phyloP scores from a whole-genome alignment of 2,329 filamentous ascomycete genomes.

The Colletotrichum gloeosporioides region DNA sequence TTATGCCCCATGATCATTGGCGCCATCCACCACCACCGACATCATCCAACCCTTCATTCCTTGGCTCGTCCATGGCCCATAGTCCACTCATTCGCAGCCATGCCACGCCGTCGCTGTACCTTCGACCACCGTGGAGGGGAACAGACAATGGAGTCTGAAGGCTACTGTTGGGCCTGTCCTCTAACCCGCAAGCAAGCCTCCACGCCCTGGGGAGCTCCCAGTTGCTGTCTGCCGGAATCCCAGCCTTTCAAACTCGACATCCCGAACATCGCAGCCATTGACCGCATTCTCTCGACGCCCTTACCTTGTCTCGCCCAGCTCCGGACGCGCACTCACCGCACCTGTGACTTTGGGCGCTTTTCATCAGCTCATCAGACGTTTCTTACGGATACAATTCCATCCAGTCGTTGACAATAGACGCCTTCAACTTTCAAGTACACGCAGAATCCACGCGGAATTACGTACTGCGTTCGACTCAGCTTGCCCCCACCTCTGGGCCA shows the following conservation, averaged over 20 bases:
- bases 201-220: background rate
- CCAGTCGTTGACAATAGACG: background rate
- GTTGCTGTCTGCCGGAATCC: background rate
- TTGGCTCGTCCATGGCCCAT: background rate
- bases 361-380: background rate
- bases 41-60: background rate
- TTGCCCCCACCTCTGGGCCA: conserved; percentile 5
- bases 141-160: background rate
- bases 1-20: background rate
- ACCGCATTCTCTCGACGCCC: background rate
- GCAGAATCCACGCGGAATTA: background rate
- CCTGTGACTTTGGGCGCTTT: background rate
- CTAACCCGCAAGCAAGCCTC: background rate
- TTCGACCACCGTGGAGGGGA: background rate
- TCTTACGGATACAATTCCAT: background rate
- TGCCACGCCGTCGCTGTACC: background rate
- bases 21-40: conserved; percentile 8
- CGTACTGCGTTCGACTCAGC: conserved; percentile 5
- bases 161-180: background rate
- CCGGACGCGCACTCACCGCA: background rate
- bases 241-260: background rate
- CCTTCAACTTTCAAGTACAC: background rate
- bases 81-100: background rate
- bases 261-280: background rate
- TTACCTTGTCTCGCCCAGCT: background rate